Evolutionary conservation across 345 rosid species (phyloP), one percentile per base, ranked within the genome.

Genomic region (Citrus cavaleriei): DNA sequence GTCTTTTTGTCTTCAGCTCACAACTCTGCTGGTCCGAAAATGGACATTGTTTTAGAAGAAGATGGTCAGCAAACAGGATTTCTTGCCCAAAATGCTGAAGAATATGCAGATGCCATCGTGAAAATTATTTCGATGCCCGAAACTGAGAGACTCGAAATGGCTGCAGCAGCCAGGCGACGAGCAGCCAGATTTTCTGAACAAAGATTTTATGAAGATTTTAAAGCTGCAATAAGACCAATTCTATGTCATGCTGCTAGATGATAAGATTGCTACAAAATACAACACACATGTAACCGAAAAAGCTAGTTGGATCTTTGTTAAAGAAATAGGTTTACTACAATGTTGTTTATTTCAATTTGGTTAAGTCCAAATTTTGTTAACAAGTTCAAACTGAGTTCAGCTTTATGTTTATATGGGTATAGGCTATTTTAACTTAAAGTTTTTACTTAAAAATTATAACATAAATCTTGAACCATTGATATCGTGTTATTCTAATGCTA

Each of bases 1-100:
- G 10, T 57, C 46, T 34, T 30, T 42, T 62, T 74, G 7, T 70
- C 35, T 75, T 79, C 89, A 96, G 98, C 95, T 90, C 94, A 96
- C 75, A 91, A 93, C 81, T 93, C 98, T 5, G 99, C 97, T 54
- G 97, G 98, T 27, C 98, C 98, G 3, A 93, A 89, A 78, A 94
- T 96, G 99, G 98, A 94, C 81, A 93, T 96, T 75, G 95, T 94
- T 68, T 80, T 91, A 70, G 97, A 93, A 83, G 98, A 96, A 87
- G 91, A 93, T 6, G 95, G 97, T 34, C 83, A 86, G 76, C 87
- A 84, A 83, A 93, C 98, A 1, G 98, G 99, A 70, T 91, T 91
- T 85, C 99, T 96, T 72, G 94, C 97, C 10, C 89, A 89, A 81
- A 88, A 40, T 1, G 85, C 85, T 3, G 95, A 90, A 79, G 97